Base-by-base conservation (phyloP, 768 basidiomycete genomes). In the Xerocomellus intermedius region DNA sequence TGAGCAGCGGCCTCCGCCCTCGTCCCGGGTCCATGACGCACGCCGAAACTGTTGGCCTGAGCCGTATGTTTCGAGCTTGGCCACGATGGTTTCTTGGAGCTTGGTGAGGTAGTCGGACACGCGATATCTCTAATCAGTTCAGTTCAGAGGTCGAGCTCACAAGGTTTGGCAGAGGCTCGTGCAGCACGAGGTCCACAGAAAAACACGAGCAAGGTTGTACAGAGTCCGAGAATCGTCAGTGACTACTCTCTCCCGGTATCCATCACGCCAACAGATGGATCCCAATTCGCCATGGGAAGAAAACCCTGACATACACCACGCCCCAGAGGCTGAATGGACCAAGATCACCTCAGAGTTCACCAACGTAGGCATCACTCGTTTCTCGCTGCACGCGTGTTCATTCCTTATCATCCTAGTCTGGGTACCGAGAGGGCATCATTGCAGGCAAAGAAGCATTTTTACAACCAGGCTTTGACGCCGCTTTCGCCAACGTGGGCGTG, bases 401-500 rank as follows among this genome's bases (percentile, higher is more conserved):
- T 39, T 32, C 44, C 16, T 38, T 10, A 35, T 49, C 44, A 9
- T 44, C 26, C 5, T 6, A 97, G 96, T 84, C 84, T 17, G 96
- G 96, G 2, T 98, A 98, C 66, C 84, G 96, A n/a, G 95, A 98
- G 73, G 96, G 96, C 7, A 96, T 98, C 63, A 89, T 86, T 0
- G 85, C 87, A 5, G 96, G 96, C 4, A 98, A 98, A 69, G 89
- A 95, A 68, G 77, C 81, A 0, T 86, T 85, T 3, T 78, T 98
- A 2, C 96, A 99, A 64, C 77, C 85, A 58, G 96, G 96, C 1
- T 98, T 99, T 64, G 92, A 99, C 70, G 74, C 78, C 4, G 94
- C 91, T 2, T 98, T 92, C 64, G 84, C 85, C 1, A 69, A 73
- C 14, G 75, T 83, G 10, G 91, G 94, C 1, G 84, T 79, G 3